These are phyloP conservation scores for Phytophthora gonapodyides DNA, from an alignment of 352 stramenopile genomes.

Conservation along the genomic window DNA sequence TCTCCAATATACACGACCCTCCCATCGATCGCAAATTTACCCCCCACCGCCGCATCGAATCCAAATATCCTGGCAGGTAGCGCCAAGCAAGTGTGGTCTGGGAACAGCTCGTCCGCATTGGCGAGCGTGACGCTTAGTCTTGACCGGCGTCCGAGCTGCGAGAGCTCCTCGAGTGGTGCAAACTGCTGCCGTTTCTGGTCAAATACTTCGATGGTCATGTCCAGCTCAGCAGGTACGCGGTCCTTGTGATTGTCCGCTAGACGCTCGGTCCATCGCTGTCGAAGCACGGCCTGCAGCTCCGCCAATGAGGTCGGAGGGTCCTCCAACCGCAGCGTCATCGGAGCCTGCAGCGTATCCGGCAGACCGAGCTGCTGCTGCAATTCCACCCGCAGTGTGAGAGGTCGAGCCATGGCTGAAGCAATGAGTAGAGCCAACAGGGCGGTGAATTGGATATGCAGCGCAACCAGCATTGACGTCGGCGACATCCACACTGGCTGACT, in stretches of 20 bases:
- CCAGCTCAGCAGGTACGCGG: constrained; percentile 5
- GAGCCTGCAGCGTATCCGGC: constrained; percentile 22
- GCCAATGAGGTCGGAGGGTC: constrained; percentile 23
- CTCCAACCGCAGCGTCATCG: constrained; percentile 31
- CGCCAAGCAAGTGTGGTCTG: constrained; percentile 37
- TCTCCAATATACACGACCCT: constrained; percentile 57
- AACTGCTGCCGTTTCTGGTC: constrained; percentile 44
- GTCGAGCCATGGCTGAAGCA: constrained; percentile 16
- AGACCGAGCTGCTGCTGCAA: constrained; percentile 38
- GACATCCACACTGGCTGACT: constrained; percentile 6
- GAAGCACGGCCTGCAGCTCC: constrained; percentile 32
- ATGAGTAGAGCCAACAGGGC: constrained; percentile 18
- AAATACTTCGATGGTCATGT: constrained; percentile 49
- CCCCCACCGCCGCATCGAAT: constrained; percentile 39
- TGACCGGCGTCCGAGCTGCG: constrained; percentile 31
- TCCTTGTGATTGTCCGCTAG: constrained; percentile 1
- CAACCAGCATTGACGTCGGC: constrained; percentile 4
- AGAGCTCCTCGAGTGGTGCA: constrained; percentile 33
- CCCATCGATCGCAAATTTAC: constrained; percentile 60
- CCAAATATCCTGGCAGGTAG: constrained; percentile 65
- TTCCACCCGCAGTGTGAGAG: constrained; percentile 41
- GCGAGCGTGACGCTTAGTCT: constrained; percentile 48
- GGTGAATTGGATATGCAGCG: constrained; percentile 23
- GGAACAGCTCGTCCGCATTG: constrained; percentile 28
- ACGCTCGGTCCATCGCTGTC: constrained; percentile 23